A percentile compares a stretch with the other conserved stretches of the same genome.
phyloP scores from a whole-genome alignment of 2,329 filamentous ascomycete species.

The Aspergillus intermedius region DNA sequence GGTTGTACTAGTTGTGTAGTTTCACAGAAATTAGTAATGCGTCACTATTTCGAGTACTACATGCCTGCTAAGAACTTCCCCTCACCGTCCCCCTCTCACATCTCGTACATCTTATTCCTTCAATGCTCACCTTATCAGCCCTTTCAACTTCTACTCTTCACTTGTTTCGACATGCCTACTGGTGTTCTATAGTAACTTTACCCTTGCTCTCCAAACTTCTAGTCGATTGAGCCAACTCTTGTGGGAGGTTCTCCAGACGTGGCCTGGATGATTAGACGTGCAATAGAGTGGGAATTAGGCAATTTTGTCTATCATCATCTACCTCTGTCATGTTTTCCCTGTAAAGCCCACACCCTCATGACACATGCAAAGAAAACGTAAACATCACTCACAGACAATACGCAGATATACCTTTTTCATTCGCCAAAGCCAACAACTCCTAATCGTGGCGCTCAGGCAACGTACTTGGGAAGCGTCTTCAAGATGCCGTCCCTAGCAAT shows the following conservation, averaged over 20 bases:
- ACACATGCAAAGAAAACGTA: constrained; percentile 7
- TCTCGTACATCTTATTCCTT: too few species aligned
- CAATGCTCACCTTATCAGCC: too few species aligned
- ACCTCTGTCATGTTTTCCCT: constrained; percentile 9
- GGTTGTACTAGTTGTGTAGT: too few species aligned
- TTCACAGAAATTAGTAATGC: too few species aligned
- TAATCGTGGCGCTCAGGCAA: constrained; percentile 23
- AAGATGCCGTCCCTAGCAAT: constrained; percentile 44
- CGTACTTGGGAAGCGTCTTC: constrained; percentile 47
- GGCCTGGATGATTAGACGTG: neutral
- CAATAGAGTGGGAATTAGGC: neutral
- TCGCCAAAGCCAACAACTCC: constrained; percentile 3
- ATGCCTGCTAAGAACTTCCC: too few species aligned
- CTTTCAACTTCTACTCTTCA: too few species aligned
- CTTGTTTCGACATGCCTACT: too few species aligned
- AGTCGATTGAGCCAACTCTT: too few species aligned
- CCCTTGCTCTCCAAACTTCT: too few species aligned
- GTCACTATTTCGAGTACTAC: too few species aligned
- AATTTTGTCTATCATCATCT: constrained; percentile 13
- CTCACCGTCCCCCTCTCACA: too few species aligned
- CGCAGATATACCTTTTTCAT: constrained; percentile 6
- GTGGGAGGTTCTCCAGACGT: neutral
- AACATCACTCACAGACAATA: constrained; percentile 7
- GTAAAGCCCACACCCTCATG: constrained; percentile 5
- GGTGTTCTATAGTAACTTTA: too few species aligned